Percentiles rank a stretch among this genome's conserved stretches.
Evolutionary conservation across 345 rosid species (phyloP).

Genomic region (Euclidium syriacum): DNA sequence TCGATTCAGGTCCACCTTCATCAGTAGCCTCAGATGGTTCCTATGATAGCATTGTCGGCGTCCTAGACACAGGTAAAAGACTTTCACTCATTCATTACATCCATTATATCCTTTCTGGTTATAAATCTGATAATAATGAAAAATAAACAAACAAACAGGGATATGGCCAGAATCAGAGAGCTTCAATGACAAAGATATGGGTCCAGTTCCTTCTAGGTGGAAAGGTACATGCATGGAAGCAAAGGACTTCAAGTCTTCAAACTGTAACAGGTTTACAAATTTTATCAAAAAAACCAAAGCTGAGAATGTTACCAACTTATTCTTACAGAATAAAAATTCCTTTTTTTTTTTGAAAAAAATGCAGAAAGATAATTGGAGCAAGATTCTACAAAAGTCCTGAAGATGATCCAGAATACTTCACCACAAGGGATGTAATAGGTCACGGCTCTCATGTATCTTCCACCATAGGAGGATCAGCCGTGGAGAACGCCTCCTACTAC

Average conservation of each 20-base stretch:
- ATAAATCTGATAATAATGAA: neutral
- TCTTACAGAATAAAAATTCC: neutral
- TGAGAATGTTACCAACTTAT: neutral
- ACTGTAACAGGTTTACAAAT: conserved; percentile 56
- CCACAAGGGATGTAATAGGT: conserved; percentile 64
- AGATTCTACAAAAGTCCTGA: conserved; percentile 44
- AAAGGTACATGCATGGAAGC: conserved; percentile 62
- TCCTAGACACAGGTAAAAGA: conserved; percentile 60
- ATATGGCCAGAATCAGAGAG: conserved; percentile 91
- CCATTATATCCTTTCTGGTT: neutral
- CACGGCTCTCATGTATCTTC: conserved; percentile 82
- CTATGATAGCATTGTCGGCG: conserved; percentile 55
- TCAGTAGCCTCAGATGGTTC: conserved; percentile 33
- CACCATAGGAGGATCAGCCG: conserved; percentile 61
- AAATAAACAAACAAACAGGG: conserved; percentile 35
- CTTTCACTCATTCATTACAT: neutral
- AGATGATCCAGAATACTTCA: conserved; percentile 26
- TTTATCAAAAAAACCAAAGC: neutral
- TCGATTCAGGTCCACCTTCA: conserved; percentile 39
- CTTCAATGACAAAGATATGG: conserved; percentile 60
- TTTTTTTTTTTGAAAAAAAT: conserved; percentile 42
- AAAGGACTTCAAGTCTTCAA: conserved; percentile 40
- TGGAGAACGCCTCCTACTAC: conserved; percentile 59
- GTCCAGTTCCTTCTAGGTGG: conserved; percentile 58
- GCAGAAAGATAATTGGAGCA: conserved; percentile 84